phyloP scores from a whole-genome alignment of 2,329 filamentous ascomycete genomes.

The Colletotrichum sp. region DNA sequence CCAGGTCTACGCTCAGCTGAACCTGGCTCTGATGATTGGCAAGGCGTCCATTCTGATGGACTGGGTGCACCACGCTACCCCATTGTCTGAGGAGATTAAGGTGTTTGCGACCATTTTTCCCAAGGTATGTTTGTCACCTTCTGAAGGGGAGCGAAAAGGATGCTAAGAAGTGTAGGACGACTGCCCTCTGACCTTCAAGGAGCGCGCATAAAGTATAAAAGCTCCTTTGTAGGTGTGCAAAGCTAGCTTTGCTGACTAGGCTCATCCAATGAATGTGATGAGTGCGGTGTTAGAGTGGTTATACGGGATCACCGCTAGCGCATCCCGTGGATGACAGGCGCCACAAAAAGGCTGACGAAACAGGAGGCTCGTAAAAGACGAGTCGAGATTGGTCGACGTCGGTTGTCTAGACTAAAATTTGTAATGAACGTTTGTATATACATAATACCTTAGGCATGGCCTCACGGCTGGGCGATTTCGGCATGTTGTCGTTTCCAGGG shows the following conservation, averaged over 20 bases:
- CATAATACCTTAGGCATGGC: constrained; percentile 4
- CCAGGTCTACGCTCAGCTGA: constrained; percentile 88
- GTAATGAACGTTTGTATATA: constrained; percentile 16
- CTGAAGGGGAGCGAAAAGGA: not conserved
- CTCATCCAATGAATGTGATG: not conserved
- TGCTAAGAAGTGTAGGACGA: constrained; percentile 65
- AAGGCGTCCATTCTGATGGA: constrained; percentile 87
- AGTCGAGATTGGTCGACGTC: constrained; percentile 4
- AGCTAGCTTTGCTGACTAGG: not conserved
- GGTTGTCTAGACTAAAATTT: constrained; percentile 8
- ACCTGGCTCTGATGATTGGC: constrained; percentile 87
- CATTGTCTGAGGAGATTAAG: constrained; percentile 90
- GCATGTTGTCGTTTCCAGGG: not conserved
- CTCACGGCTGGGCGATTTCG: not conserved
- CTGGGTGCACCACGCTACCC: constrained; percentile 89
- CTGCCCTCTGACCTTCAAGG: constrained; percentile 77
- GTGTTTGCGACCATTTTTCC: constrained; percentile 99
- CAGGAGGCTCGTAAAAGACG: not conserved
- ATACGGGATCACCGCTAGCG: not conserved
- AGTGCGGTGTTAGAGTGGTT: not conserved
- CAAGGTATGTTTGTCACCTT: constrained; percentile 65
- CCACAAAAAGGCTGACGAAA: not conserved
- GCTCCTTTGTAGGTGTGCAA: not conserved
- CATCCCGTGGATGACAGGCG: not conserved
- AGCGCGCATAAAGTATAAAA: constrained; percentile 44